Evolutionary conservation across 192 early-diverging fungal species (phyloP).

Genomic region (Podila horticola): DNA sequence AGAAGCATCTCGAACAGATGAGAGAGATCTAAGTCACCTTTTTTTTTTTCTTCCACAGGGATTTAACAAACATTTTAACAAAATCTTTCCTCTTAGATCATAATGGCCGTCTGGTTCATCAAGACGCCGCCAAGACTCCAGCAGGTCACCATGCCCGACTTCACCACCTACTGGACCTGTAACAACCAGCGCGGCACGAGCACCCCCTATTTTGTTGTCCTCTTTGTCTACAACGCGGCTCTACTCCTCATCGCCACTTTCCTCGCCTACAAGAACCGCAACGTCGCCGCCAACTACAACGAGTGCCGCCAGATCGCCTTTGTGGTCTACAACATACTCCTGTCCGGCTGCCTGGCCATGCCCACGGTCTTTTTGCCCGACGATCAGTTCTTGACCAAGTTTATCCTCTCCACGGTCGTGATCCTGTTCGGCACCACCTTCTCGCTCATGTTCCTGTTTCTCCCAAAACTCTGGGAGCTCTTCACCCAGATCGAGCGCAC

Average conservation of each 20-base stretch:
- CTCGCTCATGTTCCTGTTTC: slow-evolving; percentile 58
- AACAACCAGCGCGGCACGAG: slow-evolving; percentile 20
- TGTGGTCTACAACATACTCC: slow-evolving; percentile 62
- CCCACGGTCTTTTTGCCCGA: slow-evolving; percentile 49
- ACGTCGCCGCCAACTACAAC: slow-evolving; percentile 59
- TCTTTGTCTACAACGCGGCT: slow-evolving; percentile 37
- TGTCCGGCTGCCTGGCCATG: slow-evolving; percentile 56
- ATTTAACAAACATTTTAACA: no score
- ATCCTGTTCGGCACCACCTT: slow-evolving; percentile 59
- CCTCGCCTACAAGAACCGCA: slow-evolving; percentile 62
- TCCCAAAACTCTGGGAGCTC: slow-evolving; percentile 57
- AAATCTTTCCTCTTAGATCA: no score
- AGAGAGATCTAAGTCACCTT: no score
- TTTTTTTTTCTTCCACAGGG: no score
- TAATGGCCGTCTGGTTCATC: slow-evolving; percentile 48
- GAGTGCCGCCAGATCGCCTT: slow-evolving; percentile 64
- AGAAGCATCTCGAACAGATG: slow-evolving; percentile 4
- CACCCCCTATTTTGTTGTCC: slow-evolving; percentile 36
- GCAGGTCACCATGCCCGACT: slow-evolving; percentile 37
- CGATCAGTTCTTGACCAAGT: slow-evolving; percentile 56
- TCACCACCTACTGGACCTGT: slow-evolving; percentile 57
- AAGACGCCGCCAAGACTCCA: slow-evolving; percentile 39
- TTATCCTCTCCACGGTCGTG: slow-evolving; percentile 51
- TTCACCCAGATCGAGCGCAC: slow-evolving; percentile 33
- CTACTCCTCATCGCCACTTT: slow-evolving; percentile 56